phyloP scores from a whole-genome alignment of 768 basidiomycete genomes.

The Gymnopilus dilepis region DNA sequence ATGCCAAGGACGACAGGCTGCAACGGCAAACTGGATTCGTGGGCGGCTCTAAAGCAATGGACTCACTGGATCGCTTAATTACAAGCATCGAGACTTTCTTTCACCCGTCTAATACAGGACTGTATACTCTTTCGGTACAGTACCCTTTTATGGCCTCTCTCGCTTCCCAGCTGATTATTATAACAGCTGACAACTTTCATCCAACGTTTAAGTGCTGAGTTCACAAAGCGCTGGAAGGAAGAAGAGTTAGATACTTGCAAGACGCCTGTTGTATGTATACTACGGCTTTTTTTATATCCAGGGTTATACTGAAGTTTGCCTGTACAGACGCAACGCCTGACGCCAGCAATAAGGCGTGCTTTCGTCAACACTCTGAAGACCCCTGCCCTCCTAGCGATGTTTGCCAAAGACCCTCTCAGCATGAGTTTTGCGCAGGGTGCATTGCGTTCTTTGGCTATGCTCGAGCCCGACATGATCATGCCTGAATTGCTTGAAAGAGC shows the following conservation, averaged over 20 bases:
- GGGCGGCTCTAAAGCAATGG: conserved; percentile 87
- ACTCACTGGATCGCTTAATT: conserved; percentile 84
- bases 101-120: conserved; percentile 91
- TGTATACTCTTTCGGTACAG: conserved; percentile 73
- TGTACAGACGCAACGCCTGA: conserved; percentile 73
- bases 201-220: conserved; percentile 75
- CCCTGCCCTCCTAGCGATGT: conserved; percentile 90
- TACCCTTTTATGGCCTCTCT: not conserved
- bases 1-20: conserved; percentile 30
- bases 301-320: not conserved
- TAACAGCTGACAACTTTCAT: conserved; percentile 69
- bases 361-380: conserved; percentile 86
- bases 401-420: conserved; percentile 82
- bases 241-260: conserved; percentile 80
- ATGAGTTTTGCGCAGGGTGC: conserved; percentile 82
- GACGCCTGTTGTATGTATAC: conserved; percentile 67
- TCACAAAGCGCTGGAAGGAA: conserved; percentile 78
- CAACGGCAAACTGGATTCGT: conserved; percentile 57
- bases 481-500: conserved; percentile 91
- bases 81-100: conserved; percentile 95
- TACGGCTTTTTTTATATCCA: not conserved
- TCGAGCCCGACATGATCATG: conserved; percentile 87
- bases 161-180: conserved; percentile 13
- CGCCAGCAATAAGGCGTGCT: conserved; percentile 76
- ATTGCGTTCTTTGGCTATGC: conserved; percentile 74